phyloP scores from a whole-genome alignment of 2,329 filamentous ascomycete species.

The Xylaria sp. region DNA sequence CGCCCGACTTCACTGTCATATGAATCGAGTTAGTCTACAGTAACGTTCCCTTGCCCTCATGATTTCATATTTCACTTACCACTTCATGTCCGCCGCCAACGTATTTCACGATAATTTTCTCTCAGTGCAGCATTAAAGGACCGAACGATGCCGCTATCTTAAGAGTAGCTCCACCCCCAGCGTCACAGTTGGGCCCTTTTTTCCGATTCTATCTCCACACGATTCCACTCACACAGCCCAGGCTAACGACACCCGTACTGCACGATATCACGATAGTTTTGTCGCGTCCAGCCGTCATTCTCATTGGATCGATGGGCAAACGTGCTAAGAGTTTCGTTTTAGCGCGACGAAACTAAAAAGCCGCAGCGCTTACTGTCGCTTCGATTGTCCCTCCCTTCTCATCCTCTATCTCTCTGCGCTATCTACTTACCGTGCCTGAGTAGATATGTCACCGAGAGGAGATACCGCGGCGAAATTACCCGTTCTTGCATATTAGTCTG shows the following conservation, averaged over 20 bases:
- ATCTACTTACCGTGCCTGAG: background rate
- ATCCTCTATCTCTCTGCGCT: background rate
- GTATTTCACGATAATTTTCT: slow-evolving; percentile 19
- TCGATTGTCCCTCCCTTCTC: background rate
- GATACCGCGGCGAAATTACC: slow-evolving; percentile 26
- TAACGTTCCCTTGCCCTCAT: slow-evolving; percentile 11
- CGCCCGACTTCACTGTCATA: slow-evolving; percentile 15
- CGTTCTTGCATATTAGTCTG: slow-evolving; percentile 1
- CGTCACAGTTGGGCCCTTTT: slow-evolving; percentile 20
- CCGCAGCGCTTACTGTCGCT: slow-evolving; percentile 1
- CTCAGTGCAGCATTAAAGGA: slow-evolving; percentile 19
- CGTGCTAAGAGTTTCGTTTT: background rate
- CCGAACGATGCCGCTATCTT: slow-evolving; percentile 24
- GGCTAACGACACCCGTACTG: slow-evolving; percentile 2
- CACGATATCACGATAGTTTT: slow-evolving; percentile 21
- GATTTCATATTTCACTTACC: background rate
- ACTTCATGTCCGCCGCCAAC: background rate
- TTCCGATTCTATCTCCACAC: slow-evolving; percentile 15
- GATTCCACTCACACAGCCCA: slow-evolving; percentile 28
- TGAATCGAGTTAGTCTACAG: background rate
- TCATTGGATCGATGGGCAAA: slow-evolving; percentile 7
- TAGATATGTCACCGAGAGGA: slow-evolving; percentile 10
- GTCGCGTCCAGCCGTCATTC: slow-evolving; percentile 1
- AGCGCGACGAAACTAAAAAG: slow-evolving; percentile 6
- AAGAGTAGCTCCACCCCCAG: slow-evolving; percentile 21